Evolutionary conservation across 371 early-diverging fungal species (phyloP), one percentile per base, ranked within the genome.

Genomic region (Gilbertella persicaria): DNA sequence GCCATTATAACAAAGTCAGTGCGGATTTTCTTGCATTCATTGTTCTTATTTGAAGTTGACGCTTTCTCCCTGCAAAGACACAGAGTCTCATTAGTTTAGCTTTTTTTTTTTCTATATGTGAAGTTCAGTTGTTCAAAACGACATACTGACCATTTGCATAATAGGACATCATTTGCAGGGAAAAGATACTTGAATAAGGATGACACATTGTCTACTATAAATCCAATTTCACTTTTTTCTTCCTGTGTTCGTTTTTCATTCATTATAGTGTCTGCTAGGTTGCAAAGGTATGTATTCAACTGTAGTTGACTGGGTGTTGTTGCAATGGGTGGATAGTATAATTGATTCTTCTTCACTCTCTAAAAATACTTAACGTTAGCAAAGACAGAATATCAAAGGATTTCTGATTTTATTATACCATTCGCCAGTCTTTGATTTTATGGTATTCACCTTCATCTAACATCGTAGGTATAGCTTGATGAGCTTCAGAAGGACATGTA

Each of bases 241-340:
- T 33, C 46, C 40, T 41, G 42, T 6, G 36, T 30, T 48, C 47
- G 41, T 44, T 50, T 57, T 7, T 57, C 57, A 37, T 50, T 36
- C 28, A 55, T 41, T 35, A 55, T 49, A 24, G 49, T 55, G 44
- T 49, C 56, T 10, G 49, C 16, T 25, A 55, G n/a, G 49, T 33
- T 55, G 49, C 42, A 49, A 16, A 55, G 49, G 26, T 49, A 43
- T 35, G 56, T 55, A 43, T 55, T 55, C 33, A 55, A 39, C 39
- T 54, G 29, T 20, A 54, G 29, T 39, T 45, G 54, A 38, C 28
- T 38, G 20, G 46, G 54, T 45, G 54, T 54, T 20, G 54, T 39
- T 45, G 54, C 54, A 36, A 16, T 29, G 38, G 46, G 54, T 38
- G 54, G 54, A 46, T 45, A 54, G 28, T 45, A 54, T 25, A 54